Percentiles rank a stretch among this genome's conserved stretches.
These are phyloP conservation scores for Talaromyces pinophilus DNA, from an alignment of 2,329 filamentous ascomycete genomes.

Conservation along the genomic window DNA sequence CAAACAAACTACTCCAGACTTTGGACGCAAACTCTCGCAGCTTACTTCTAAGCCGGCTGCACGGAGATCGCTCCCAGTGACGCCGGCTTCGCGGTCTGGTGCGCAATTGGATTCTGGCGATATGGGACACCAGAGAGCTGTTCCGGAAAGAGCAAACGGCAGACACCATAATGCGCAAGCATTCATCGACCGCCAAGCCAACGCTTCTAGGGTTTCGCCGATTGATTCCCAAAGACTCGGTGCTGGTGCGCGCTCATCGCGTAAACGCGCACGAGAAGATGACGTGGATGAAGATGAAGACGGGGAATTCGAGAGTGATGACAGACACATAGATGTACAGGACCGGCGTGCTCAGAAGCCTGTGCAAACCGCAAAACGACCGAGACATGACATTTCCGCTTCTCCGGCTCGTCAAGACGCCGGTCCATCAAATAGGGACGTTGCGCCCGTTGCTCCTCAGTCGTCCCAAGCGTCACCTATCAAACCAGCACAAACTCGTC, in stretches of 20 bases:
- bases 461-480: conserved; percentile 7
- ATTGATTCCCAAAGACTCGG: conserved; percentile 28
- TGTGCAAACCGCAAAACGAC: conserved; percentile 15
- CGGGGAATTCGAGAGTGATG: conserved; percentile 38
- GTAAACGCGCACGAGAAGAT: conserved; percentile 22
- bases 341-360: conserved; percentile 23
- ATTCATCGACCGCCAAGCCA: conserved; percentile 41
- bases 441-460: background rate
- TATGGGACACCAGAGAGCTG: background rate
- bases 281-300: conserved; percentile 31
- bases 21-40: conserved; percentile 13
- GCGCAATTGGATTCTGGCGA: conserved; percentile 3
- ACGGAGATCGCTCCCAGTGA: conserved; percentile 8
- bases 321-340: conserved; percentile 14
- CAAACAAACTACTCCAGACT: background rate
- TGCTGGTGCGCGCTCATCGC: background rate
- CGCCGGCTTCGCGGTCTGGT: conserved; percentile 7
- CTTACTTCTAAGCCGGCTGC: conserved; percentile 18
- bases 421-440: background rate
- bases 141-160: background rate
- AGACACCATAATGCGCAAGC: conserved; percentile 16
- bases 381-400: background rate
- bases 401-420: background rate
- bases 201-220: conserved; percentile 38
- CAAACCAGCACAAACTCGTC: conserved; percentile 25